These are phyloP conservation scores for Aphanomyces stellatus DNA, from an alignment of 352 stramenopile genomes.

Conservation along the genomic window DNA sequence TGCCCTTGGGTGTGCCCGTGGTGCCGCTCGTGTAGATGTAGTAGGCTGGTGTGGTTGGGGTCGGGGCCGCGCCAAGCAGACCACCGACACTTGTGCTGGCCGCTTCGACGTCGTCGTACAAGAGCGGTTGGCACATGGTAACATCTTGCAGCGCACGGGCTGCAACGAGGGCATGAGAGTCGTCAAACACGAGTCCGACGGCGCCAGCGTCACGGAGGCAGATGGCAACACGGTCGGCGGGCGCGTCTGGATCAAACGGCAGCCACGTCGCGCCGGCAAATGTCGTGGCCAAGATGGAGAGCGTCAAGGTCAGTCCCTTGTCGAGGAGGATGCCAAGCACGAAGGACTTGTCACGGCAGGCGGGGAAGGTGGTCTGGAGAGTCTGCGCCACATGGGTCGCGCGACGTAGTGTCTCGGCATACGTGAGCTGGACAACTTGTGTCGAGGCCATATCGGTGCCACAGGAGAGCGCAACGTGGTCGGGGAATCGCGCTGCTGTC, in stretches of 20 bases:
- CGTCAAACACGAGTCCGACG: background rate
- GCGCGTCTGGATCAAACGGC: slow-evolving; percentile 11
- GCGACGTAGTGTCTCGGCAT: background rate
- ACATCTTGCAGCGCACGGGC: background rate
- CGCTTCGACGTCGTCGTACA: background rate
- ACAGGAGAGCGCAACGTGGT: background rate
- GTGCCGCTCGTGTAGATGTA: slow-evolving; percentile 9
- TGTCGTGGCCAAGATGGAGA: slow-evolving; percentile 7
- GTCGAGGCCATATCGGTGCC: background rate
- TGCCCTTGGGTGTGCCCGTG: background rate
- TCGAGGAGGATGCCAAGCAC: slow-evolving; percentile 6
- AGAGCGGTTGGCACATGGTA: background rate
- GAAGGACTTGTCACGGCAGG: no score
- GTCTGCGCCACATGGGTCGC: background rate
- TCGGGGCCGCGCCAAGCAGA: background rate
- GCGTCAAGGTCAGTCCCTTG: slow-evolving; percentile 6
- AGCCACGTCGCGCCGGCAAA: slow-evolving; percentile 15
- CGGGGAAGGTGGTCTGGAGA: background rate
- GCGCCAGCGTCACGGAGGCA: background rate
- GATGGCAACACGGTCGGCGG: background rate
- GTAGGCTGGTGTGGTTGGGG: background rate
- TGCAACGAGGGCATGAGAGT: background rate
- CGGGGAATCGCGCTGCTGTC: background rate
- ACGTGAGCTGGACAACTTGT: background rate
- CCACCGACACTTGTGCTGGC: no score